Evolutionary conservation across 169 alveolate genomes (phyloP).

Genomic region (Theileria sp.): DNA sequence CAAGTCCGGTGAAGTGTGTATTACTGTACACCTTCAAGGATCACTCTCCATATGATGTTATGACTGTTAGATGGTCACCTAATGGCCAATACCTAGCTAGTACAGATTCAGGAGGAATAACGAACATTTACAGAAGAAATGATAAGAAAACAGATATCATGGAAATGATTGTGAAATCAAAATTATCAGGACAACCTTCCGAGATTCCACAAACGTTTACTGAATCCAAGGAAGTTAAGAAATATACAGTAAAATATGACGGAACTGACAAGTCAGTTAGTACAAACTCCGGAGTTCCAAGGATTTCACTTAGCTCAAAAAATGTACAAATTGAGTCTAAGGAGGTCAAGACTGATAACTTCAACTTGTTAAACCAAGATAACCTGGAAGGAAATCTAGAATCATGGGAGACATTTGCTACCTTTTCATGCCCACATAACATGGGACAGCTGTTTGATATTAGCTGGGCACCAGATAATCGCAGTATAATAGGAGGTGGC

Average conservation of each 20-base stretch:
- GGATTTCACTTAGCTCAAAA: constrained; percentile 20
- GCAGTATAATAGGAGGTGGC: constrained; percentile 71
- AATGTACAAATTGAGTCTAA: constrained; percentile 46
- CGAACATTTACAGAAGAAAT: constrained; percentile 47
- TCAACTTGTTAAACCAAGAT: constrained; percentile 37
- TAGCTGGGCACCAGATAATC: constrained; percentile 72
- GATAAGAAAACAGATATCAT: constrained; percentile 35
- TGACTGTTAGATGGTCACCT: constrained; percentile 66
- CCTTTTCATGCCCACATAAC: constrained; percentile 46
- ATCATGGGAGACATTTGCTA: constrained; percentile 40
- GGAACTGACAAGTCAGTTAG: constrained; percentile 31
- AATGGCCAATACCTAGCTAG: constrained; percentile 64
- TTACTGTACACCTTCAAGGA: constrained; percentile 49
- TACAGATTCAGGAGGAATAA: constrained; percentile 63
- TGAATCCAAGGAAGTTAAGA: constrained; percentile 31
- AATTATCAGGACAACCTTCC: neutral
- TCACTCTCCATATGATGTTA: constrained; percentile 64
- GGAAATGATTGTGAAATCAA: constrained; percentile 10
- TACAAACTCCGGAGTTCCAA: constrained; percentile 12
- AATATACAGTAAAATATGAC: constrained; percentile 61
- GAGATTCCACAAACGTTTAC: constrained; percentile 9
- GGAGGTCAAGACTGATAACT: constrained; percentile 30
- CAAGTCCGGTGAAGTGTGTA: constrained; percentile 34
- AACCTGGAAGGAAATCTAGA: constrained; percentile 56
- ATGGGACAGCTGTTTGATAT: constrained; percentile 67